Evolutionary conservation across 192 early-diverging fungal species (phyloP), one percentile per base, ranked within the genome.

Genomic region (Coemansia sp.): DNA sequence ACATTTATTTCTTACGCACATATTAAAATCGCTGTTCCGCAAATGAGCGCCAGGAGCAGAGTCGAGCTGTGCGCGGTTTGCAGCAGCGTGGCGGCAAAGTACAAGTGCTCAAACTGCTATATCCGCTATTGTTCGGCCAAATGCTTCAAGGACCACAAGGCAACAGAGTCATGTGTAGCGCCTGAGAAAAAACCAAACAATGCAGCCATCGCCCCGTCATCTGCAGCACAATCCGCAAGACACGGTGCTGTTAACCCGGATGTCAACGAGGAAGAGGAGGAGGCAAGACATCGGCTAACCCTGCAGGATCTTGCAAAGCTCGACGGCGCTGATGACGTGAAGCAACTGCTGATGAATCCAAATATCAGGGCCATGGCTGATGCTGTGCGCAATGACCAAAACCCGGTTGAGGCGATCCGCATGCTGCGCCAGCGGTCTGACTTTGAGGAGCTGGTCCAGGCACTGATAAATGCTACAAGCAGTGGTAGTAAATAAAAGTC

Each of bases 81-180:
- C 43, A 62, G 62, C 63, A 66, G 70, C 24, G 41, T 65, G 2
- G 68, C 39, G 16, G 64, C 79, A 44, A 83, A 83, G 48, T 83
- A 83, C 80, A 83, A 77, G 52, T 83, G 80, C 30, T 75, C 80
- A 15, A 77, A 52, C 41, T 83, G 80, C 46, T 46, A 52, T 21
- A 45, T 53, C 9, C 68, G 75, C n/a, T 83, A 83, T 60, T 83
- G 80, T 56, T 83, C 80, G 26, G 75, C 74, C 36, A 68, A 64
- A 21, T 83, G 80, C 66, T 83, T 67, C 59, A 68, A 65, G 46
- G 44, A 66, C 18, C 80, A 83, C 75, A 77, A 77, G 45, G 59
- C 64, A 23, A 68, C 73, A 23, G 70, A 77, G 58, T 68, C 65
- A 52, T 83, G 80, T 59, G 45, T 24, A 12, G 48, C 59, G 14